A percentile compares a stretch with the other conserved stretches of the same genome.
phyloP scores from a whole-genome alignment of 371 early-diverging fungal species.

The Cokeromyces recurvatus region DNA sequence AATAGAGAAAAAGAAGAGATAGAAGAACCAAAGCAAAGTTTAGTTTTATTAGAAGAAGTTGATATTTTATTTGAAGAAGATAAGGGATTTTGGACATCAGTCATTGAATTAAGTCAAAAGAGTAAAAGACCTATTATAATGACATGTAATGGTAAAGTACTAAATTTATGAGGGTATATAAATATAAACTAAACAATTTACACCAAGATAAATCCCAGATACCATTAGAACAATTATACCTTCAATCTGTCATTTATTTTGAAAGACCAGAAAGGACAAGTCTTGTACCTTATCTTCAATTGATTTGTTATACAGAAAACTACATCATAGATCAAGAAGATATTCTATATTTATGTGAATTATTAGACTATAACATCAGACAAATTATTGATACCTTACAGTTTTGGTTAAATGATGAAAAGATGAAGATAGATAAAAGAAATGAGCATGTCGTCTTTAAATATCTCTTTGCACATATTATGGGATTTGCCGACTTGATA shows the following conservation, averaged over 20 bases:
- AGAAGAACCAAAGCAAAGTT: slow-evolving; percentile 37
- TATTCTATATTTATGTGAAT: slow-evolving; percentile 16
- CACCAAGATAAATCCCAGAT: slow-evolving; percentile 22
- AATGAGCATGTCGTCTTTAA: neutral
- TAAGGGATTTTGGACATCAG: slow-evolving; percentile 72
- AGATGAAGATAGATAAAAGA: neutral
- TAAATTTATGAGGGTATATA: neutral
- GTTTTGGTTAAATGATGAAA: slow-evolving; percentile 22
- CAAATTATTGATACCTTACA: slow-evolving; percentile 28
- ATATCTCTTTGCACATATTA: slow-evolving; percentile 7
- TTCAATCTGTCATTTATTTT: slow-evolving; percentile 18
- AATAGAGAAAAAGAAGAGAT: neutral
- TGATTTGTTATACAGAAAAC: slow-evolving; percentile 20
- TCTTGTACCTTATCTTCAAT: slow-evolving; percentile 27
- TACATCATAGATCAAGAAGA: slow-evolving; percentile 11
- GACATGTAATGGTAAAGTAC: slow-evolving; percentile 65
- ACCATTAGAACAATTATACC: slow-evolving; percentile 21
- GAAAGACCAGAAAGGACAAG: slow-evolving; percentile 11
- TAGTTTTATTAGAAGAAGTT: slow-evolving; percentile 76
- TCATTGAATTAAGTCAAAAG: slow-evolving; percentile 59
- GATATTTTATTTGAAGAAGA: slow-evolving; percentile 81
- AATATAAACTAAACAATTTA: neutral
- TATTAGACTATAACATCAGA: slow-evolving; percentile 22
- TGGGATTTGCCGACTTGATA: slow-evolving; percentile 4
- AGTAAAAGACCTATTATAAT: slow-evolving; percentile 77